Evolutionary conservation across 352 stramenopile species (phyloP), one percentile per base, ranked within the genome.

Genomic region (Globisporangium solare): DNA sequence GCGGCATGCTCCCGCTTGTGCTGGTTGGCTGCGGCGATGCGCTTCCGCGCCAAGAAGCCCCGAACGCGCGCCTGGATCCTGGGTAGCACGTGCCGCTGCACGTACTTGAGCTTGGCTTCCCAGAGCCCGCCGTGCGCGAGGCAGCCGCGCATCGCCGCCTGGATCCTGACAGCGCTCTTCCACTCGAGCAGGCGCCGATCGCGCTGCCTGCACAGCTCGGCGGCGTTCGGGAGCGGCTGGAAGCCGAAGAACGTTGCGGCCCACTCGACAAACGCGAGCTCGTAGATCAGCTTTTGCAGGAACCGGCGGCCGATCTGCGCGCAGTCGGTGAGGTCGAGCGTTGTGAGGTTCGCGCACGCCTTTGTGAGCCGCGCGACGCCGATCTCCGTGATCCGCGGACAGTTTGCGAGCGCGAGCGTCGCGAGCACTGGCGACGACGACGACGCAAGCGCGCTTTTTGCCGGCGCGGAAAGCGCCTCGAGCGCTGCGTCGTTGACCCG

Each of bases 301-400:
- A 94, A 95, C 0, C 75, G 66, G 18, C 85, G 70, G 1, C 83
- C 72, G 51, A 97, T 80, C 24, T 78, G 66, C 17, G 64, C 66
- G 61, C 88, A 96, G 22, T 84, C 72, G 8, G 84, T 92, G 48
- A 97, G 67, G 49, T 97, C 80, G n/a, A 97, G 78, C 12, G 80
- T 90, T 12, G 92, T 72, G n/a, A 97, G 69, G 43, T 89, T 83
- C 3, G 71, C 70, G 42, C 86, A 95, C 6, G 65, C 62, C 1
- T 65, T 58, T 1, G 80, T 82, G 21, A 95, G 70, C 12, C 67
- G 55, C 6, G 81, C 66, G 7, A 97, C 74, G 12, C 85, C 90
- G 8, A 52, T 47, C 51, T 96, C 86, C 1, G 85, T 84, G 51
- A 97, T 76, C 7, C 71, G 66, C 17, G 72, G 70, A 24, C 87